Percentiles rank a stretch among this genome's conserved stretches.
phyloP scores from a whole-genome alignment of 2,329 filamentous ascomycete species.

The Cercospora zeae-maydis region DNA sequence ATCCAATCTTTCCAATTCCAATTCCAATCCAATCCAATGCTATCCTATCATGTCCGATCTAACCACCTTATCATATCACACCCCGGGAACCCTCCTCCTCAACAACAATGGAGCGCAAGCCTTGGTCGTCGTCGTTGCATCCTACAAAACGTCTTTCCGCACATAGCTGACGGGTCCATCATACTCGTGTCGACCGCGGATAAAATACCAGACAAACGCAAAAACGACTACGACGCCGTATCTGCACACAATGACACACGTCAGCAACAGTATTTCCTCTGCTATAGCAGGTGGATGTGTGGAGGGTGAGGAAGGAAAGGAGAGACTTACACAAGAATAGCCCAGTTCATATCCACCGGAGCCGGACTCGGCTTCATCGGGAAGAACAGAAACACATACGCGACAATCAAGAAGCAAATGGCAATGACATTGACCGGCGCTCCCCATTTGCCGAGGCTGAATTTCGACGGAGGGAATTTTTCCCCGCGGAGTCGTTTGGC shows the following conservation, averaged over 20 bases:
- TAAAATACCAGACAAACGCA: constrained; percentile 21
- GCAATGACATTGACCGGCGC: constrained; percentile 26
- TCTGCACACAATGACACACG: background rate
- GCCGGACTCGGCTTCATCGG: constrained; percentile 26
- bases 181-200: constrained; percentile 24
- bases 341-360: constrained; percentile 33
- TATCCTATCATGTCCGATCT: background rate
- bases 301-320: background rate
- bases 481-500: constrained; percentile 24
- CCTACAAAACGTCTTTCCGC: constrained; percentile 13
- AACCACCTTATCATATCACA: background rate
- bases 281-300: no score
- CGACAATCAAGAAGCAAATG: constrained; percentile 22
- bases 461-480: constrained; percentile 24
- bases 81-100: background rate
- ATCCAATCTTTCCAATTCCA: background rate
- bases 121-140: background rate
- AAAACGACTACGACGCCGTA: constrained; percentile 16
- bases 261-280: background rate
- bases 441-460: constrained; percentile 31
- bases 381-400: constrained; percentile 29
- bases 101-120: background rate
- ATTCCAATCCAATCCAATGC: background rate
- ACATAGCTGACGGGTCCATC: constrained; percentile 27
- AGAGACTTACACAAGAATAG: constrained; percentile 27